These are phyloP conservation scores for Ormosia semicastrata DNA, from an alignment of 306 rosid species.

Conservation along the genomic window DNA sequence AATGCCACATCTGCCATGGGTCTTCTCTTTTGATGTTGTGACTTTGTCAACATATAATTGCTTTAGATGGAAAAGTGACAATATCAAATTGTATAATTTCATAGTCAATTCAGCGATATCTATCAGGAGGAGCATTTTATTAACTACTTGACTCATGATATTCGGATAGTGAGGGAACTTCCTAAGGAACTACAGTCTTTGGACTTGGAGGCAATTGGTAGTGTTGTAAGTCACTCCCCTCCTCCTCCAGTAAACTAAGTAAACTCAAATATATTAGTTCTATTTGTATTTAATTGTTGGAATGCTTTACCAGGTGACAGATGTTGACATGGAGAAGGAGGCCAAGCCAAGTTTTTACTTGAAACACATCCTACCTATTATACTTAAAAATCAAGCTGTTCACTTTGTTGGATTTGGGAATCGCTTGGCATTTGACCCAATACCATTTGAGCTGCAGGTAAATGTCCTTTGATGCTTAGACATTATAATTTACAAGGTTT, in stretches of 20 bases:
- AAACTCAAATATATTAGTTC: background rate
- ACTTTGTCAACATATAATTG: slow-evolving; percentile 14
- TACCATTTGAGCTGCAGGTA: slow-evolving; percentile 88
- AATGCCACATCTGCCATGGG: background rate
- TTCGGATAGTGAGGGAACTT: slow-evolving; percentile 88
- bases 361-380: slow-evolving; percentile 72
- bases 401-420: slow-evolving; percentile 96
- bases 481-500: background rate
- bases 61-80: slow-evolving; percentile 43
- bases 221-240: slow-evolving; percentile 62
- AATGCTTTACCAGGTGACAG: slow-evolving; percentile 71
- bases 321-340: slow-evolving; percentile 84
- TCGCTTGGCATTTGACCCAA: slow-evolving; percentile 95
- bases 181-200: slow-evolving; percentile 77
- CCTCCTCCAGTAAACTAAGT: background rate
- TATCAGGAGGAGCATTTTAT: slow-evolving; percentile 92
- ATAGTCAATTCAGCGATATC: slow-evolving; percentile 88
- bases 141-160: slow-evolving; percentile 82
- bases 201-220: slow-evolving; percentile 85
- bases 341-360: slow-evolving; percentile 91
- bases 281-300: slow-evolving; percentile 27
- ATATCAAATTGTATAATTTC: slow-evolving; percentile 45
- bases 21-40: slow-evolving; percentile 1
- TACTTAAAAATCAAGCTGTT: slow-evolving; percentile 75
- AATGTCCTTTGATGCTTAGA: slow-evolving; percentile 32